Conservation (phyloP, 1,139 yeast genomes). For the Candida sp. region DNA sequence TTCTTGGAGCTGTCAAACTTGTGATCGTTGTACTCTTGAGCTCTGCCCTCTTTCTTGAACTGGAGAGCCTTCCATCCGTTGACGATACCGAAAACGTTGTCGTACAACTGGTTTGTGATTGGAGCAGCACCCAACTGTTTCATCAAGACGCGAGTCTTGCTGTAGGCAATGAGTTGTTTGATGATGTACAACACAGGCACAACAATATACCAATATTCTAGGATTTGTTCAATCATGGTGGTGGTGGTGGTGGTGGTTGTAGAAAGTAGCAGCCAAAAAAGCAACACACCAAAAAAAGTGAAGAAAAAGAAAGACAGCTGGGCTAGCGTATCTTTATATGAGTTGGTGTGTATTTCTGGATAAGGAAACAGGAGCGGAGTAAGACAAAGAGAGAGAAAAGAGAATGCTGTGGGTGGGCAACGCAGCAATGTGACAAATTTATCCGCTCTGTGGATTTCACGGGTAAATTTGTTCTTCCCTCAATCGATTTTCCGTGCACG, state of each 20-base stretch:
- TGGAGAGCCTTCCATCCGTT: constrained; percentile 14
- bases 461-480: too few species aligned
- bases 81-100: constrained; percentile 19
- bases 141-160: constrained; percentile 7
- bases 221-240: not conserved
- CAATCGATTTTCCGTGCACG: too few species aligned
- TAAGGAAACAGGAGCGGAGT: too few species aligned
- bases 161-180: not conserved
- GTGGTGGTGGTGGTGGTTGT: too few species aligned
- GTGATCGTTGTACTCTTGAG: constrained; percentile 11
- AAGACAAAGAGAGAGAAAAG: too few species aligned
- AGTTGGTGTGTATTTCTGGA: too few species aligned
- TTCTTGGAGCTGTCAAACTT: not conserved
- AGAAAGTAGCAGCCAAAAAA: too few species aligned
- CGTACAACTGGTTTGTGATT: constrained; percentile 16
- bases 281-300: not conserved
- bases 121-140: constrained; percentile 21
- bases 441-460: too few species aligned
- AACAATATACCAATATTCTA: constrained; percentile 3
- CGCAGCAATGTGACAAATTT: too few species aligned
- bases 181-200: not conserved
- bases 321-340: too few species aligned
- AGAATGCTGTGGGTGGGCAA: too few species aligned
- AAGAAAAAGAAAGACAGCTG: not conserved
- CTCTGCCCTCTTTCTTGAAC: constrained; percentile 16